Evolutionary conservation across 768 basidiomycete genomes (phyloP).

Genomic region (Udeniomyces megalosporus): DNA sequence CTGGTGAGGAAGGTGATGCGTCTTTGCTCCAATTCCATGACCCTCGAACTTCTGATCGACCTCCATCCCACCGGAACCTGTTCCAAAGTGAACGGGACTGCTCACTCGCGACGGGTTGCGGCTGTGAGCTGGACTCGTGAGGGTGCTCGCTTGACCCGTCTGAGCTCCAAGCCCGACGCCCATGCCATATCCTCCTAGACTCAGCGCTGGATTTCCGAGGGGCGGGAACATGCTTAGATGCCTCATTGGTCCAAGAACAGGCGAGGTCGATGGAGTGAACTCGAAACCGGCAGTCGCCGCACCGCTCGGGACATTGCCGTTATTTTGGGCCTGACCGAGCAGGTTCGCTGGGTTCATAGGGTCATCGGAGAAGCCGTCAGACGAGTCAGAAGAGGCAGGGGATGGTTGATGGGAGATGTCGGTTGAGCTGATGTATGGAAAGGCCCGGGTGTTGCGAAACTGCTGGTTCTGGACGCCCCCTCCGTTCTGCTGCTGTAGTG

Average conservation of each 20-base stretch:
- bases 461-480: conserved; percentile 2
- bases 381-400: conserved; percentile 24
- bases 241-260: conserved; percentile 30
- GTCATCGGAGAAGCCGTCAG: conserved; percentile 27
- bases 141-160: conserved; percentile 3
- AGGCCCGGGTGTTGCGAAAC: conserved; percentile 5
- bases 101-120: conserved; percentile 5
- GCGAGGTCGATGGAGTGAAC: conserved; percentile 26
- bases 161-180: not conserved
- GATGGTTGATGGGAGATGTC: conserved; percentile 25
- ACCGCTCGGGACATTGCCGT: no score
- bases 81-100: conserved; percentile 9
- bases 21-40: conserved; percentile 14
- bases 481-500: conserved; percentile 5
- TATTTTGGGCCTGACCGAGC: no score
- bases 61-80: not conserved
- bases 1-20: conserved; percentile 8
- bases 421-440: conserved; percentile 18
- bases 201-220: not conserved
- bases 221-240: conserved; percentile 26
- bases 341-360: conserved; percentile 12
- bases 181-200: not conserved
- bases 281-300: conserved; percentile 18
- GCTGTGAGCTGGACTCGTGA: conserved; percentile 9
- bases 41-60: conserved; percentile 7